Evolutionary conservation across 2,329 filamentous ascomycete species (phyloP), one percentile per base, ranked within the genome.

Genomic region (Ophiosphaerella narmari): DNA sequence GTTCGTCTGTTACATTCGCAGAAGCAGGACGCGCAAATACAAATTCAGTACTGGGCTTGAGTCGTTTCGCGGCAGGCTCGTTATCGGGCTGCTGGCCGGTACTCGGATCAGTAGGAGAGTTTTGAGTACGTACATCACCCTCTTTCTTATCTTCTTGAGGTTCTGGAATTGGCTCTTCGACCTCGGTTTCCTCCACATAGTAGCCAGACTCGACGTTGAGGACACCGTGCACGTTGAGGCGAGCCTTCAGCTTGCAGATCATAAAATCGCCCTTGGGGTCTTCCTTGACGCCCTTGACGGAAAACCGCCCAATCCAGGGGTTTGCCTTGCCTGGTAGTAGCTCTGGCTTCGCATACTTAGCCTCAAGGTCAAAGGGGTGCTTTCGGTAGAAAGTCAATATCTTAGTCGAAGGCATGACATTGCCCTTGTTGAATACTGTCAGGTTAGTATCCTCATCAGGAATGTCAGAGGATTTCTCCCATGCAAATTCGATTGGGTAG

Each of bases 371-470:
- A 74, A 97, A 99, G 39, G 91, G 84, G 78, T 97, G 91, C 82
- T 97, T 97, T 65, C 94, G 88, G 83, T 97, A 99, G 81, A 99
- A 99, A 34, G 94, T 99, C 46, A 99, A 86, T 62, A 99, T 97
- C 84, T 99, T 99, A 60, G 94, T 99, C 5, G 93, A 97, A 46
- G 94, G 94, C 82, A 99, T 88, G 58, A 96, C 86, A 71, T 97
- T 97, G 75, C 93, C 93, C 77, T 89, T 91, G 84, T 94, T 95
- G 79, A 99, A 99, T 69, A 99, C 94, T 32, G 90, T 96, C 65
- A 99, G 82, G 79, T 87, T 95, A 48, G 94, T 97, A 75, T 97
- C 94, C 82, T 99, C 94, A 67, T 99, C 94, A 23, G 94, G 94
- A 65, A 99, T 99, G 70, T 99, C 94, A 52, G 91, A 86, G 23